Evolutionary conservation across 1,139 yeast species (phyloP), one percentile per base, ranked within the genome.

Genomic region (Blastobotrys petasosporus): DNA sequence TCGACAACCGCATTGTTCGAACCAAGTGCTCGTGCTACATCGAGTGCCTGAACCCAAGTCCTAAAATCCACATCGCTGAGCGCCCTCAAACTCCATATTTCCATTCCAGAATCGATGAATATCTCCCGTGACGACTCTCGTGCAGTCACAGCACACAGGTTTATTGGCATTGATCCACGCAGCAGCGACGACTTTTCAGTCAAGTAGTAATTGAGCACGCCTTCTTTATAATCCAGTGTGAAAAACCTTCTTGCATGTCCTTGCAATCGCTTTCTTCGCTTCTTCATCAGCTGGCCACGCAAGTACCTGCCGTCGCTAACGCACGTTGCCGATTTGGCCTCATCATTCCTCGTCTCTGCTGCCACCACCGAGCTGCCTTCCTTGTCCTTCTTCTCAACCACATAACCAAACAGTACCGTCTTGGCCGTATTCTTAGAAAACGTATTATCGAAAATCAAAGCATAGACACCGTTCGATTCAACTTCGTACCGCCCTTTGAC

Each of bases 91-190:
- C 79, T 80, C 98, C 98, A 92, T 12, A 86, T 80, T 62, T 92
- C 98, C 81, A 92, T 82, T 2, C 98, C 98, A 0, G 97, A 87
- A 63, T 92, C 97, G 52, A 92, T 76, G 45, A 84, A 82, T 41
- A 92, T 80, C 56, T 85, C 85, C 44, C 79, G 69, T 25, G 78
- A 77, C 45, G 76, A 76, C 29, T 79, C 73, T 56, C 83, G 82
- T 1, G 95, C 97, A 49, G 94, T 79, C 2, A 92, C 79, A 23
- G 85, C 85, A 8, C 95, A 80, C 41, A 84, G 75, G 45, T 77
- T 79, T 40, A 92, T 79, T 16, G 94, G 94, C 87, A 92, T 88
- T 58, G 87, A 92, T 45, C 98, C 98, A 48, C 97, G 75, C 50
- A 87, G 75, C 51, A 82, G 79, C 47, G 79, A 73, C 6, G 80